Conservation (phyloP, 75 land plant species). For the Pseudotsuga menziesii region DNA sequence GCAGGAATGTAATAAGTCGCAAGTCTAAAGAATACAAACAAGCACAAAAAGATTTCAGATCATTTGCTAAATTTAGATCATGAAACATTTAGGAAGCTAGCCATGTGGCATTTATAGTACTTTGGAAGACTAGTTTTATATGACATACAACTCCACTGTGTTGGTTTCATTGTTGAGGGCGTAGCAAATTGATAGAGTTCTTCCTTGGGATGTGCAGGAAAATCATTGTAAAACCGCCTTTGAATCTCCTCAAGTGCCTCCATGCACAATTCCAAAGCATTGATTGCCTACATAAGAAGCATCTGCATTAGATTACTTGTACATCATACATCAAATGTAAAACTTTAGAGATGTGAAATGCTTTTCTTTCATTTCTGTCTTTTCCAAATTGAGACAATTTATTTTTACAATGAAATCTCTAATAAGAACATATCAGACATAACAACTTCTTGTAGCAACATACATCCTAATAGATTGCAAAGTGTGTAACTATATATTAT, state of each 20-base stretch:
- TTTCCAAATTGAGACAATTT: background rate
- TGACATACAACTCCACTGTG: slow-evolving; percentile 75
- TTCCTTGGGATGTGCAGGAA: slow-evolving; percentile 85
- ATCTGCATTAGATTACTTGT: background rate
- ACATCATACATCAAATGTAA: background rate
- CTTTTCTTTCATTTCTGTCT: background rate
- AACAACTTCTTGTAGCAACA: background rate
- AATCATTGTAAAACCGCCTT: slow-evolving; percentile 69
- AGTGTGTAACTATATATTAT: background rate
- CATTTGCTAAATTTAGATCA: background rate
- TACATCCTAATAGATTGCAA: background rate
- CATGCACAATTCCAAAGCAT: slow-evolving; percentile 79
- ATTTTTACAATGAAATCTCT: background rate
- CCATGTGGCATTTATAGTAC: background rate
- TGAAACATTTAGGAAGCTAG: slow-evolving; percentile 4
- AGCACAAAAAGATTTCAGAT: no score
- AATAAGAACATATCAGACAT: background rate
- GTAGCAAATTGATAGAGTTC: slow-evolving; percentile 79
- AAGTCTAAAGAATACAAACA: no score
- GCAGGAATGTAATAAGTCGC: no score
- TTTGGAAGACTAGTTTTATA: background rate
- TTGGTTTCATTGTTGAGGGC: slow-evolving; percentile 97
- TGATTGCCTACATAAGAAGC: slow-evolving; percentile 61
- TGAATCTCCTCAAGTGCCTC: slow-evolving; percentile 88
- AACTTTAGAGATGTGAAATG: background rate